A percentile compares a stretch with the other conserved stretches of the same genome.
These are phyloP conservation scores for Coniella vitis DNA, from an alignment of 2,329 filamentous ascomycete species.

Conservation along the genomic window DNA sequence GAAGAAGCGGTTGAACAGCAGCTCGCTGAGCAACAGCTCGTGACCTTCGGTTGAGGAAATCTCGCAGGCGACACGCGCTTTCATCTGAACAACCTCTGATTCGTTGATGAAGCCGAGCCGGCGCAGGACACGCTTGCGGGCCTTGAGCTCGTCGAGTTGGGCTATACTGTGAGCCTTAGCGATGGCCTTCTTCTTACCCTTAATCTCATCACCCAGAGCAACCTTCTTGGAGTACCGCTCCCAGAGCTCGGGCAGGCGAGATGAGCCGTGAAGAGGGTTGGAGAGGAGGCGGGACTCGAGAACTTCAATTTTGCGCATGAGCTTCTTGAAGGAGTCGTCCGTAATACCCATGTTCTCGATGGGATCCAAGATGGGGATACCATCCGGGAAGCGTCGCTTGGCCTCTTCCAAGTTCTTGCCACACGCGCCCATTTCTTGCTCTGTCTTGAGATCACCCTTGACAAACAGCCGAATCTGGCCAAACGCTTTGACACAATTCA, in stretches of 20 bases:
- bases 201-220: slow-evolving; percentile 69
- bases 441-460: slow-evolving; percentile 65
- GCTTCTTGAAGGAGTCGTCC: slow-evolving; percentile 88
- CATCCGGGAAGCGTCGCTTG: slow-evolving; percentile 83
- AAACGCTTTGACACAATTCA: slow-evolving; percentile 79
- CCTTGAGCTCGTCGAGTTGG: slow-evolving; percentile 93
- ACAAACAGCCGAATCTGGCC: slow-evolving; percentile 79
- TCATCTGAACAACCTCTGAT: slow-evolving; percentile 88
- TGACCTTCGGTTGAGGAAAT: slow-evolving; percentile 89
- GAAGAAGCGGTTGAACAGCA: slow-evolving; percentile 97
- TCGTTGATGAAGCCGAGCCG: slow-evolving; percentile 95
- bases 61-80: slow-evolving; percentile 94
- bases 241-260: slow-evolving; percentile 76
- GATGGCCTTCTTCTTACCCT: slow-evolving; percentile 82
- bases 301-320: slow-evolving; percentile 93
- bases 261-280: slow-evolving; percentile 88
- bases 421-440: slow-evolving; percentile 59
- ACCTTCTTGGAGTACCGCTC: slow-evolving; percentile 81
- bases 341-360: slow-evolving; percentile 94
- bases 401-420: slow-evolving; percentile 72
- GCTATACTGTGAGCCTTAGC: slow-evolving; percentile 77
- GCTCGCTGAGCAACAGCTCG: slow-evolving; percentile 84
- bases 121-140: slow-evolving; percentile 87
- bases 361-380: slow-evolving; percentile 80
- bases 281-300: slow-evolving; percentile 82